Evolutionary conservation across 2,329 filamentous ascomycete genomes (phyloP), one percentile per base, ranked within the genome.

Genomic region (Fusarium nodosum): DNA sequence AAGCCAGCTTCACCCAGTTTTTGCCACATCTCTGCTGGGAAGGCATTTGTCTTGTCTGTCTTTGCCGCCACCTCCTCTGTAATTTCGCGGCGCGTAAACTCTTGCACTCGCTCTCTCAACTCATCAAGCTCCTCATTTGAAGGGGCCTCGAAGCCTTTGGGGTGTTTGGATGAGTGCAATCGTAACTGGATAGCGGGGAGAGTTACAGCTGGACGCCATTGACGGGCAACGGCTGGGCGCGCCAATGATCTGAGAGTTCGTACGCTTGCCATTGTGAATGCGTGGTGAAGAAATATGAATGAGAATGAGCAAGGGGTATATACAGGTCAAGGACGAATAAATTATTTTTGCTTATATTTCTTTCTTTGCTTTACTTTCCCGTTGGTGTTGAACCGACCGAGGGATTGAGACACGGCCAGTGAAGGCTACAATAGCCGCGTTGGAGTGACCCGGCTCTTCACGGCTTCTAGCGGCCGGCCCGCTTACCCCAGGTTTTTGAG

Each of bases 1-100:
- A 98, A 91, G 9, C 92, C 96, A 34, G 96, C 96, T 69, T 94
- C 91, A 66, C 96, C 96, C 51, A 99, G 85, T 82, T 97, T 97
- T 79, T 86, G 85, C 96, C 96, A 99, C 91, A 99, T 95, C 9
- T 91, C 89, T 52, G 88, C 86, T 5, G 96, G 96, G 79, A 99
- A 99, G 50, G 88, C 89, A 85, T 98, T 98, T 76, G 86, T 85
- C 76, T 88, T 87, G 82, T 99, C 95, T n/a, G 94, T 97, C 58
- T 84, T 84, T 13, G 92, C 87, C 1, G 95, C 96, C 16, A 97
- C 83, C 70, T 94, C 90, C 78, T 93, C 92, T 22, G 93, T 83
- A 60, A 98, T 94, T 80, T 97, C 94, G 75, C 95, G 89, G 64
- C 92, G 89, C 24, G 93, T 90, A 76, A 99, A 99, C 60, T 97